Evolutionary conservation across 805 yeast species (phyloP).

Genomic region (Komagataella populi): DNA sequence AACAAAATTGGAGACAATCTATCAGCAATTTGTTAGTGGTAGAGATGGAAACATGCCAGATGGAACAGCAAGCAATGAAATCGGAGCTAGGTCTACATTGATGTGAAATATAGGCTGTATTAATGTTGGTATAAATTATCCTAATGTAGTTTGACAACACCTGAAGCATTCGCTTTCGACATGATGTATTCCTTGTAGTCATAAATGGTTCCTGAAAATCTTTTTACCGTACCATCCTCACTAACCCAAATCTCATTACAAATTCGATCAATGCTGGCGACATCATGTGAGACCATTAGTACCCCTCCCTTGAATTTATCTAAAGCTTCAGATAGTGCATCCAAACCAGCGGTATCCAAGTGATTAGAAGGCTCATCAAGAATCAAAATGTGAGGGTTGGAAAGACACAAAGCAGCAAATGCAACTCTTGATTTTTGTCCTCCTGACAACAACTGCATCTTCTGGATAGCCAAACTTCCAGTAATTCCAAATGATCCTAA

Average conservation of each 20-base stretch:
- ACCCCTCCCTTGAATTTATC: slow-evolving; percentile 88
- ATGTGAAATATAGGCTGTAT: slow-evolving; percentile 33
- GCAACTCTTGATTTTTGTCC: slow-evolving; percentile 99
- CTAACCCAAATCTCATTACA: slow-evolving; percentile 95
- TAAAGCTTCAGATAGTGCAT: slow-evolving; percentile 86
- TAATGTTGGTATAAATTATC: not conserved
- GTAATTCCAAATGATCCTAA: slow-evolving; percentile 96
- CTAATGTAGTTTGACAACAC: slow-evolving; percentile 83
- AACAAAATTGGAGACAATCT: slow-evolving; percentile 46
- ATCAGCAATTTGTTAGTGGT: slow-evolving; percentile 51
- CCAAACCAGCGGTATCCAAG: slow-evolving; percentile 95
- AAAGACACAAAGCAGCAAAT: slow-evolving; percentile 85
- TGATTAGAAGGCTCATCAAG: slow-evolving; percentile 98
- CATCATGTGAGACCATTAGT: slow-evolving; percentile 97
- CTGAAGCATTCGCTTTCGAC: slow-evolving; percentile 62
- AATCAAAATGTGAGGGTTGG: slow-evolving; percentile 81
- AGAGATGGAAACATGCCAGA: slow-evolving; percentile 83
- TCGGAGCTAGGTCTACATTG: slow-evolving; percentile 77
- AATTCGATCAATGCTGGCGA: slow-evolving; percentile 73
- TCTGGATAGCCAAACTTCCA: slow-evolving; percentile 85
- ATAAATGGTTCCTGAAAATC: slow-evolving; percentile 70
- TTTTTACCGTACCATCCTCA: slow-evolving; percentile 69
- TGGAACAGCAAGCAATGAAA: slow-evolving; percentile 65
- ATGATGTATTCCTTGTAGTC: slow-evolving; percentile 86
- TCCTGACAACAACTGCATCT: slow-evolving; percentile 82